phyloP scores from a whole-genome alignment of 2,329 filamentous ascomycete species.

The Geosmithia putterillii region DNA sequence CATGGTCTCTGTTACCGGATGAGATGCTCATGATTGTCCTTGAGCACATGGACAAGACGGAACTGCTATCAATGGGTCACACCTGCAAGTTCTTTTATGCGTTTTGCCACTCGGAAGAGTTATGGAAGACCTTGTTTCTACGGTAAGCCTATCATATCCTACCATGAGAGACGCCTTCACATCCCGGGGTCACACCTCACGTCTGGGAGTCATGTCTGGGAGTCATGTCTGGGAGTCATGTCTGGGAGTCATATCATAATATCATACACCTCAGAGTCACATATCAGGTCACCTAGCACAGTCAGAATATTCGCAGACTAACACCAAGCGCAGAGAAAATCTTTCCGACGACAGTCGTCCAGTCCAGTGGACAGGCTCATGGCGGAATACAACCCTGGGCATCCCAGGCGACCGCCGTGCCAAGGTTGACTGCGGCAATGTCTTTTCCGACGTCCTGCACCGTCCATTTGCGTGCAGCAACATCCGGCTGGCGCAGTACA shows the following conservation, averaged over 20 bases:
- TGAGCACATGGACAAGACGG: slow-evolving; percentile 56
- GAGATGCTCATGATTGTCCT: slow-evolving; percentile 66
- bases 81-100: slow-evolving; percentile 82
- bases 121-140: slow-evolving; percentile 80
- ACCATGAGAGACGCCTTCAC: background rate
- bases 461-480: slow-evolving; percentile 84
- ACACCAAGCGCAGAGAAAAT: background rate
- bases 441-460: slow-evolving; percentile 86
- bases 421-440: slow-evolving; percentile 56
- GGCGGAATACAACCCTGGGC: slow-evolving; percentile 67
- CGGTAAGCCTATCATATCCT: slow-evolving; percentile 49
- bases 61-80: slow-evolving; percentile 54
- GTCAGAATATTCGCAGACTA: too few relatives aligned
- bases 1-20: slow-evolving; percentile 61
- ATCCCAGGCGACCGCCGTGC: slow-evolving; percentile 40
- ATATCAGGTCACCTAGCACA: too few relatives aligned
- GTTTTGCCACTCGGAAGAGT: slow-evolving; percentile 69
- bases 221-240: too few relatives aligned
- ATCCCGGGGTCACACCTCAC: too few relatives aligned
- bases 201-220: too few relatives aligned
- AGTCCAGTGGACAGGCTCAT: slow-evolving; percentile 62
- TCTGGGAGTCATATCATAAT: too few relatives aligned
- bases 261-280: too few relatives aligned
- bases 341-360: slow-evolving; percentile 4
- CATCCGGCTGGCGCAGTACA: slow-evolving; percentile 54